Evolutionary conservation across 208 protist species (phyloP), one percentile per base, ranked within the genome.

Genomic region (Vickermania ingenoplastis): DNA sequence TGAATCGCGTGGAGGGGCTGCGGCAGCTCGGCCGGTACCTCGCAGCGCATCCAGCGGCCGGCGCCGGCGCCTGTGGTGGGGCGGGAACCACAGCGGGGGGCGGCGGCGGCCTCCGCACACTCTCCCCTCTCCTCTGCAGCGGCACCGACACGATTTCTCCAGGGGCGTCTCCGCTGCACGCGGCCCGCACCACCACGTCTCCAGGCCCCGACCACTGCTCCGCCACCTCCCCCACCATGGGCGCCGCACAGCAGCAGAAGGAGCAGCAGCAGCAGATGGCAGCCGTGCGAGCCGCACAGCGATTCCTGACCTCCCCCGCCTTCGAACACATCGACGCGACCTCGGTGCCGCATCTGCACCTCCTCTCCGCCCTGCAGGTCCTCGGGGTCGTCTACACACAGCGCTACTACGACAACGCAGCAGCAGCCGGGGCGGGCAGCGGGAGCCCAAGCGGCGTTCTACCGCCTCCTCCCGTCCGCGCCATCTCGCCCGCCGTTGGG

Each of bases 341-440:
- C 36, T 45, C 36, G 11, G 17, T 45, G 11, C 7, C 36, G 36
- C 36, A 45, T 17, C 59, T 75, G 50, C 74, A 70, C 48, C 60
- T 59, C 2, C 78, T 74, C 62, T 50, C 70, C 31, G 67, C 69
- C 25, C 63, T 88, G 4, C 74, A 73, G 26, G 61, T 92, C 17
- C 61, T 89, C 0, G 86, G 86, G 51, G 77, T 74, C 26, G 59
- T 92, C 36, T 68, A 45, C 17, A 45, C 36, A 17, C 36, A 45
- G 36, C 36, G 36, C 11, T 45, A 45, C 17, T 45, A 45, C 36
- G 36, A 45, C 17, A 45, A 45, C 36, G 36, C 75, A 3, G 62
- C 71, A 45, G 17, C 55, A 48, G 41, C 41, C 41, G 17, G 41
- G 17, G 7, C 21, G 51, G 4, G 25, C 2, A 56, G 21, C 26